These are phyloP conservation scores for Herpotrichia juniperi DNA, from an alignment of 2,329 filamentous ascomycete species.

Conservation along the genomic window DNA sequence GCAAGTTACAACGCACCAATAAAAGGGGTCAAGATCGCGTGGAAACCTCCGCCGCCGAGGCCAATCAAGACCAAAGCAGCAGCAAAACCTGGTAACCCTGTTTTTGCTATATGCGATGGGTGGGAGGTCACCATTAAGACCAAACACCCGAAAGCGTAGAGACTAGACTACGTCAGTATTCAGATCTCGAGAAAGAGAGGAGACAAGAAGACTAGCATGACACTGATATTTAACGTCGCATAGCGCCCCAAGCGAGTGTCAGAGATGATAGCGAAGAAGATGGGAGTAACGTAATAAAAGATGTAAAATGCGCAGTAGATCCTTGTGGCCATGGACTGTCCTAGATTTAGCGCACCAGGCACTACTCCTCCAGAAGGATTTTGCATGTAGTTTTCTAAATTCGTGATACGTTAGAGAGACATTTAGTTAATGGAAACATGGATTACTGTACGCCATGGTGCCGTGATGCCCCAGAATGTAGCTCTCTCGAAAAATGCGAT, in stretches of 20 bases:
- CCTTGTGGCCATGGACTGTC: slow-evolving; percentile 53
- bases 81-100: slow-evolving; percentile 32
- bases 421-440: background rate
- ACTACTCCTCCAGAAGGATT: slow-evolving; percentile 35
- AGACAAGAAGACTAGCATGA: slow-evolving; percentile 20
- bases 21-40: slow-evolving; percentile 43
- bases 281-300: slow-evolving; percentile 51
- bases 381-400: slow-evolving; percentile 52
- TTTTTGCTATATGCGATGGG: slow-evolving; percentile 19
- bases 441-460: slow-evolving; percentile 38
- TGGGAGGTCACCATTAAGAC: slow-evolving; percentile 29
- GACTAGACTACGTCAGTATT: slow-evolving; percentile 5
- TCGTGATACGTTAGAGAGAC: background rate
- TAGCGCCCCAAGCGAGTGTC: slow-evolving; percentile 50
- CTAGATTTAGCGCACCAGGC: slow-evolving; percentile 42
- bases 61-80: slow-evolving; percentile 45
- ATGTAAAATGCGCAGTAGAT: slow-evolving; percentile 64
- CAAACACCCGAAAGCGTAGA: slow-evolving; percentile 32
- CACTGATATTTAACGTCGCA: slow-evolving; percentile 40
- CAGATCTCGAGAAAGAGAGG: background rate
- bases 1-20: slow-evolving; percentile 25
- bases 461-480: slow-evolving; percentile 34
- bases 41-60: slow-evolving; percentile 47
- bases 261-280: slow-evolving; percentile 44
- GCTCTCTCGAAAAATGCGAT: slow-evolving; percentile 35